Evolutionary conservation across 306 rosid species (phyloP).

Genomic region (Datisca glomerata): DNA sequence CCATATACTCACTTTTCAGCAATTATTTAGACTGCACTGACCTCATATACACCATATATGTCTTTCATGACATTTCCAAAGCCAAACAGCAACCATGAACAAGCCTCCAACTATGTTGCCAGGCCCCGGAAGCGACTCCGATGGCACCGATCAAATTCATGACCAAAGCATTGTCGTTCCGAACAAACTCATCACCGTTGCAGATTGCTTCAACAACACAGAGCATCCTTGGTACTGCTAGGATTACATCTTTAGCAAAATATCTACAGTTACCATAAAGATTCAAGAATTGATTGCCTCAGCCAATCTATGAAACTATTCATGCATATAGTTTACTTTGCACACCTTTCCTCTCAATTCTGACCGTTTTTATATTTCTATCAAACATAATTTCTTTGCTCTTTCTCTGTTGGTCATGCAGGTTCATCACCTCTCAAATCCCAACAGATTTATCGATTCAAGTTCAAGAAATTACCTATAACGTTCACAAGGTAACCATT

Average conservation of each 20-base stretch:
- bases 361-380: no score
- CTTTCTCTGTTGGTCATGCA: conserved; percentile 20
- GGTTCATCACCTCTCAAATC: conserved; percentile 71
- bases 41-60: background rate
- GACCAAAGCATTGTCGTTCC: conserved; percentile 59
- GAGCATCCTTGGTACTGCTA: conserved; percentile 49
- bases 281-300: no score
- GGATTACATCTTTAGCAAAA: conserved; percentile 5
- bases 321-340: no score
- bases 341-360: no score
- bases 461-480: conserved; percentile 56
- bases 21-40: conserved; percentile 33
- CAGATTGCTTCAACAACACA: conserved; percentile 34
- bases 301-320: no score
- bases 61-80: conserved; percentile 14
- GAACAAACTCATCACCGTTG: conserved; percentile 29
- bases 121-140: conserved; percentile 21
- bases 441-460: conserved; percentile 67
- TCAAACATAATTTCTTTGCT: background rate
- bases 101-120: conserved; percentile 26
- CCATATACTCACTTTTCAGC: conserved; percentile 71
- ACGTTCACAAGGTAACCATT: conserved; percentile 71
- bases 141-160: conserved; percentile 29
- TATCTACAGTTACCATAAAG: no score
- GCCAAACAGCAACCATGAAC: conserved; percentile 29